phyloP scores from a whole-genome alignment of 2,329 filamentous ascomycete species.

The Neofusicoccum parvum region DNA sequence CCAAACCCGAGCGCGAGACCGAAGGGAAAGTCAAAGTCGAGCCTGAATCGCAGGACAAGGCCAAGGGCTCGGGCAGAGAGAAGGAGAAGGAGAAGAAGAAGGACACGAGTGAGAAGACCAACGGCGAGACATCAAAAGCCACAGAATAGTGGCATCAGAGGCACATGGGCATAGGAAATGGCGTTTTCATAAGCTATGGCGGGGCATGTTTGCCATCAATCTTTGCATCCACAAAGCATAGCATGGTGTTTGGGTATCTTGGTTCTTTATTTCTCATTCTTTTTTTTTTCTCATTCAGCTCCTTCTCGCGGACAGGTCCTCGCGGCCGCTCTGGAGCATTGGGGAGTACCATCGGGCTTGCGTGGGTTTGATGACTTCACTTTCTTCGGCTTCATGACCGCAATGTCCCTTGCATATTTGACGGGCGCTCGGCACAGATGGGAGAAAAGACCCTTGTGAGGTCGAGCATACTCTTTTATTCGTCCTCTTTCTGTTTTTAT shows the following conservation, averaged over 20 bases:
- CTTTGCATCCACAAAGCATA: constrained; percentile 21
- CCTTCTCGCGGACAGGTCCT: not conserved
- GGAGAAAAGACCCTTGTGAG: constrained; percentile 6
- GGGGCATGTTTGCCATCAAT: constrained; percentile 18
- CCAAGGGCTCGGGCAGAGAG: constrained; percentile 21
- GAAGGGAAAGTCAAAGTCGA: not conserved
- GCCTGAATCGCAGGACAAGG: not conserved
- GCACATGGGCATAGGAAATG: constrained; percentile 12
- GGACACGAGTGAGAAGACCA: constrained; percentile 21
- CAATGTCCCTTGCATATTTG: constrained; percentile 17
- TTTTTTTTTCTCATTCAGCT: not conserved
- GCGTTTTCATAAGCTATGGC: constrained; percentile 21
- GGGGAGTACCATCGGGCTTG: constrained; percentile 3
- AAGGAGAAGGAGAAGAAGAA: constrained; percentile 22
- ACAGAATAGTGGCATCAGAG: constrained; percentile 3
- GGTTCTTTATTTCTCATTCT: not conserved
- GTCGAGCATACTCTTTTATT: not conserved
- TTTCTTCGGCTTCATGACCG: constrained; percentile 7
- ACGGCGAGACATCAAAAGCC: constrained; percentile 19
- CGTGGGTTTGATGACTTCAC: not conserved
- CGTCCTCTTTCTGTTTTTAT: not conserved
- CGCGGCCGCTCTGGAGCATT: not conserved
- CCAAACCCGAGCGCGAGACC: not conserved
- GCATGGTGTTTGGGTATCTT: constrained; percentile 19
- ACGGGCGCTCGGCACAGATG: constrained; percentile 17